Evolutionary conservation across 805 yeast species (phyloP).

Genomic region (Crinitomyces ghanaensis): DNA sequence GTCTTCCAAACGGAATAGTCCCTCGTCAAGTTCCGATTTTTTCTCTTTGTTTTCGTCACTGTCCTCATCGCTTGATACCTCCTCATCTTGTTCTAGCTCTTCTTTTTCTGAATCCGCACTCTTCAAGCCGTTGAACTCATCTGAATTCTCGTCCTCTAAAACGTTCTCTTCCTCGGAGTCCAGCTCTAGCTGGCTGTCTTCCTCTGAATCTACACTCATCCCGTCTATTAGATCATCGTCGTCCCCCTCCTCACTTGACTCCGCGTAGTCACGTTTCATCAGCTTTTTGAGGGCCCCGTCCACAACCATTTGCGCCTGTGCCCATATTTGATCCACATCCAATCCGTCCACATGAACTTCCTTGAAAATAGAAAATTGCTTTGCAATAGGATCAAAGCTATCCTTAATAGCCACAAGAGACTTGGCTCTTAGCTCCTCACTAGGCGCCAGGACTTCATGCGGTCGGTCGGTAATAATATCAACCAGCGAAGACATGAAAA

Average conservation of each 20-base stretch:
- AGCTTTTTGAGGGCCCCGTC: constrained; percentile 65
- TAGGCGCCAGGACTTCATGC: constrained; percentile 20
- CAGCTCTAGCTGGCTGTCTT: constrained; percentile 13
- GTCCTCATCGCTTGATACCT: constrained; percentile 18
- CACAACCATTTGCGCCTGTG: constrained; percentile 75
- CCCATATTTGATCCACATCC: constrained; percentile 87
- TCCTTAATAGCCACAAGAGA: constrained; percentile 29
- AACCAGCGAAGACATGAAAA: constrained; percentile 6
- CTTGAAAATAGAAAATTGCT: constrained; percentile 52
- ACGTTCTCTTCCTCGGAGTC: constrained; percentile 15
- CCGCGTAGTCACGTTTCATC: constrained; percentile 44
- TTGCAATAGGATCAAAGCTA: constrained; percentile 48
- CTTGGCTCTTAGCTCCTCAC: constrained; percentile 11
- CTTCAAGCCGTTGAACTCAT: constrained; percentile 16
- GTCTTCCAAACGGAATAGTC: constrained; percentile 73
- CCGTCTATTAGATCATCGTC: constrained; percentile 11
- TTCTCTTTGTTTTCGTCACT: constrained; percentile 21
- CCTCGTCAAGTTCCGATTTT: constrained; percentile 53
- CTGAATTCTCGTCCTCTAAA: constrained; percentile 20
- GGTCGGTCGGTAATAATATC: constrained; percentile 14
- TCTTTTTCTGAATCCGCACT: constrained; percentile 22
- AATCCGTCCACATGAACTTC: constrained; percentile 76
- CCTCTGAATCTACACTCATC: constrained; percentile 13
- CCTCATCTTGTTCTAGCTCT: constrained; percentile 26
- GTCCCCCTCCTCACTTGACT: constrained; percentile 21